Percentiles rank a stretch among this genome's conserved stretches.
These are phyloP conservation scores for Clavispora carvajalis DNA, from an alignment of 805 yeast species.

Conservation along the genomic window DNA sequence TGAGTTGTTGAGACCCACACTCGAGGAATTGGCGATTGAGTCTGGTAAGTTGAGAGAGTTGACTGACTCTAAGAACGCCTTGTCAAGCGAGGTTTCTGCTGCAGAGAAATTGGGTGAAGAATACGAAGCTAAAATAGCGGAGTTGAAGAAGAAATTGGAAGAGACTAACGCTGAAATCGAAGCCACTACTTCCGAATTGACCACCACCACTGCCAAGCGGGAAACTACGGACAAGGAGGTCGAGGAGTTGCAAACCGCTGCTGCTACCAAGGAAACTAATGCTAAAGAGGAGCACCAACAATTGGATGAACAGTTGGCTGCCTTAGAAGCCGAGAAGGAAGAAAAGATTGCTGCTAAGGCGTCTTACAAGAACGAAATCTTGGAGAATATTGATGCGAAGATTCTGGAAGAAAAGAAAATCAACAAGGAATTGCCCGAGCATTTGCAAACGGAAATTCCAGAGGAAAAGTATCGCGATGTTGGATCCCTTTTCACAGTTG, in stretches of 20 bases:
- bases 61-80: slow-evolving; percentile 44
- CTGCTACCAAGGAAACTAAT: slow-evolving; percentile 21
- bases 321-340: slow-evolving; percentile 36
- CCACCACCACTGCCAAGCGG: slow-evolving; percentile 30
- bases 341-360: slow-evolving; percentile 32
- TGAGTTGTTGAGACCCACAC: slow-evolving; percentile 48
- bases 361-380: slow-evolving; percentile 30
- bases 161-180: slow-evolving; percentile 35
- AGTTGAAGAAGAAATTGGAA: slow-evolving; percentile 40
- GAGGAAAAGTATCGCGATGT: slow-evolving; percentile 35
- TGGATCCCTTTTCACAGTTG: slow-evolving; percentile 34
- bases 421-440: slow-evolving; percentile 48
- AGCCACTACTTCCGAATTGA: slow-evolving; percentile 27
- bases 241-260: slow-evolving; percentile 25
- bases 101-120: slow-evolving; percentile 44
- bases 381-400: slow-evolving; percentile 23
- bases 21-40: slow-evolving; percentile 49
- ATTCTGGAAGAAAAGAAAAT: slow-evolving; percentile 46
- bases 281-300: slow-evolving; percentile 26
- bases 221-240: slow-evolving; percentile 36
- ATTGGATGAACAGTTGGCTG: slow-evolving; percentile 39
- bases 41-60: slow-evolving; percentile 43
- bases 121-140: slow-evolving; percentile 38
- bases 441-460: slow-evolving; percentile 35
- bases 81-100: slow-evolving; percentile 37